phyloP scores from a whole-genome alignment of 2,329 filamentous ascomycete genomes.

The Microdochium nivale region DNA sequence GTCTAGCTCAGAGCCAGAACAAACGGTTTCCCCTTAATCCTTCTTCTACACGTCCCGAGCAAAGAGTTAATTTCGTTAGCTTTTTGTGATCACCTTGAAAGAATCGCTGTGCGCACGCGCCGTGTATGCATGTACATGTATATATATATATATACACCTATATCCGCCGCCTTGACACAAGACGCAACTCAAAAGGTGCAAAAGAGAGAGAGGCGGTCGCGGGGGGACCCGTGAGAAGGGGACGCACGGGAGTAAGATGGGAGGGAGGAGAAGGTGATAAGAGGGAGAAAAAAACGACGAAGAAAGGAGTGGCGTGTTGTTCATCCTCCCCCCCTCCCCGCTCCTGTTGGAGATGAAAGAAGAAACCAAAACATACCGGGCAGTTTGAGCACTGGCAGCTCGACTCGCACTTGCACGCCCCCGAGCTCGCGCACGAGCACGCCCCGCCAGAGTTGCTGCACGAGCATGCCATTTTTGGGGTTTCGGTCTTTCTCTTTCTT shows the following conservation, averaged over 20 bases:
- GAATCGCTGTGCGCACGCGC: too few species aligned
- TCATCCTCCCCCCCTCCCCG: too few species aligned
- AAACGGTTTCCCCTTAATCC: neutral
- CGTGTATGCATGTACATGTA: too few species aligned
- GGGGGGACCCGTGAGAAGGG: too few species aligned
- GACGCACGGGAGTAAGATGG: neutral
- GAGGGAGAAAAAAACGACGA: neutral
- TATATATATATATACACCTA: too few species aligned
- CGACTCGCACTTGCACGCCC: constrained; percentile 16
- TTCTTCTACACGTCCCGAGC: too few species aligned
- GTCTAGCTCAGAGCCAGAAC: neutral
- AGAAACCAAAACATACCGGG: constrained; percentile 11
- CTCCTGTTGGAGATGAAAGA: neutral
- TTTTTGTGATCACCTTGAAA: too few species aligned
- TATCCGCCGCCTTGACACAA: too few species aligned
- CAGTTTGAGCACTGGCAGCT: constrained; percentile 19
- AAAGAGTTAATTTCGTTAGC: too few species aligned
- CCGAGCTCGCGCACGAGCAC: constrained; percentile 15
- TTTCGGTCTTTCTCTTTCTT: neutral
- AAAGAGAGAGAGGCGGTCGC: too few species aligned
- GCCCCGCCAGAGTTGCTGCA: constrained; percentile 12
- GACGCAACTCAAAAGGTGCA: too few species aligned
- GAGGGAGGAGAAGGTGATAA: neutral
- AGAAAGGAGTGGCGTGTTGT: neutral
- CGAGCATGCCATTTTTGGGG: constrained; percentile 14